Conservation (phyloP, 2,329 filamentous ascomycete species). For the Fusarium sp. region DNA sequence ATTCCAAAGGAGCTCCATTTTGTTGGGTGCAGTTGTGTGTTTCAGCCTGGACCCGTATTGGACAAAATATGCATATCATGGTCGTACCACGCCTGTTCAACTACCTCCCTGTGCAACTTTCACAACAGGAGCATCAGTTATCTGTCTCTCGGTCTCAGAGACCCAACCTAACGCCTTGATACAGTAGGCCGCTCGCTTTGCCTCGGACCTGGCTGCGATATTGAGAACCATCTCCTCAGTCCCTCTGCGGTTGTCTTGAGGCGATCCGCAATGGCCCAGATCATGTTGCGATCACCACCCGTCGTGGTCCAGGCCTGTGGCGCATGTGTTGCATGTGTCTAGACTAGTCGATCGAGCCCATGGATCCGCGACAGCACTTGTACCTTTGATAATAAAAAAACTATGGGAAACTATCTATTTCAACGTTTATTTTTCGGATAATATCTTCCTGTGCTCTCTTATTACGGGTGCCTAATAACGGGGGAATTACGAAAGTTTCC, state of each 20-base stretch:
- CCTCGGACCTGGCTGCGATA: neutral
- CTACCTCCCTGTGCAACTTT: neutral
- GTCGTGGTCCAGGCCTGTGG: constrained; percentile 33
- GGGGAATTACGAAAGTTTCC: neutral
- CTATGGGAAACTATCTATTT: neutral
- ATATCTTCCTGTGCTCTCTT: neutral
- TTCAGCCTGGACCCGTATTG: neutral
- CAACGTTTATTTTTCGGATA: constrained; percentile 14
- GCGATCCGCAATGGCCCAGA: constrained; percentile 31
- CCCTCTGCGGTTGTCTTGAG: constrained; percentile 2
- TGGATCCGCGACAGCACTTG: neutral
- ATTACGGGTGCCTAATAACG: neutral
- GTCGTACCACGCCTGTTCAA: neutral
- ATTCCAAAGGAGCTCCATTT: neutral
- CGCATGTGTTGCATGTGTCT: constrained; percentile 24
- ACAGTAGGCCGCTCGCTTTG: neutral
- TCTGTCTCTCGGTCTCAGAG: neutral
- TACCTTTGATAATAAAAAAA: neutral
- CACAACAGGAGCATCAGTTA: neutral
- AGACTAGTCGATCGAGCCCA: constrained; percentile 33
- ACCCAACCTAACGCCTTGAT: neutral
- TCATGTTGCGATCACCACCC: neutral
- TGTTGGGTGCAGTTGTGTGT: constrained; percentile 8
- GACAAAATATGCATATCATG: neutral
- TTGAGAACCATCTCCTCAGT: neutral